These are phyloP conservation scores for Capsella bursapastoris DNA, from an alignment of 345 rosid species.

Conservation along the genomic window DNA sequence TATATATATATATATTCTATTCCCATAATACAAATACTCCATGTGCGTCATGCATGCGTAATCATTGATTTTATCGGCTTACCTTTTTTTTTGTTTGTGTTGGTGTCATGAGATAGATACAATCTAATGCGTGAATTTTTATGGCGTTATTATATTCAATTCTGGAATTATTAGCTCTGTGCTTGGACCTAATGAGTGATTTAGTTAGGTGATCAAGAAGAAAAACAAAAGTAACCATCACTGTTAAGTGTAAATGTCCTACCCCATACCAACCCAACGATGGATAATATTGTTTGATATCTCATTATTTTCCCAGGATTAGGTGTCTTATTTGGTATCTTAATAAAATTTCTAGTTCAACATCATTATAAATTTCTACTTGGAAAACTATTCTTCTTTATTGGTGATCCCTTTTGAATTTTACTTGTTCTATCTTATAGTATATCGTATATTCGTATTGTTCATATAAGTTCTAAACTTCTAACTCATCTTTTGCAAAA, in stretches of 20 bases:
- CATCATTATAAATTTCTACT: background rate
- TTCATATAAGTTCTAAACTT: no score
- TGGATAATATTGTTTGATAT: conserved; percentile 14
- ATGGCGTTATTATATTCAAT: conserved; percentile 9
- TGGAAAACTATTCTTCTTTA: no score
- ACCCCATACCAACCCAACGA: conserved; percentile 32
- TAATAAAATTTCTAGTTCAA: conserved; percentile 17
- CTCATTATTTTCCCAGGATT: conserved; percentile 16
- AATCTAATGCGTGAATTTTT: conserved; percentile 1
- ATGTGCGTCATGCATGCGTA: conserved; percentile 42
- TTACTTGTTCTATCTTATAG: no score
- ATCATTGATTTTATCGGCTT: background rate
- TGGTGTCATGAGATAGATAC: background rate
- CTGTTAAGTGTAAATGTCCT: conserved; percentile 28
- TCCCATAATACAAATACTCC: background rate
- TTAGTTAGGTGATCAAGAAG: conserved; percentile 38
- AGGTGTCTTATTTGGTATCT: conserved; percentile 29
- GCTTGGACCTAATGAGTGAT: conserved; percentile 39
- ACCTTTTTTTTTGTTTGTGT: background rate
- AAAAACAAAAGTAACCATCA: conserved; percentile 3
- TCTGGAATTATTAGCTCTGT: conserved; percentile 17
- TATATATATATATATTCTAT: background rate
- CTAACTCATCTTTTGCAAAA: no score
- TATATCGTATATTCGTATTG: no score
- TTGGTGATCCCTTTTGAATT: no score